Evolutionary conservation across 1,284 basidiomycete genomes (phyloP), one percentile per base, ranked within the genome.

Genomic region (Tylopilus sp.): DNA sequence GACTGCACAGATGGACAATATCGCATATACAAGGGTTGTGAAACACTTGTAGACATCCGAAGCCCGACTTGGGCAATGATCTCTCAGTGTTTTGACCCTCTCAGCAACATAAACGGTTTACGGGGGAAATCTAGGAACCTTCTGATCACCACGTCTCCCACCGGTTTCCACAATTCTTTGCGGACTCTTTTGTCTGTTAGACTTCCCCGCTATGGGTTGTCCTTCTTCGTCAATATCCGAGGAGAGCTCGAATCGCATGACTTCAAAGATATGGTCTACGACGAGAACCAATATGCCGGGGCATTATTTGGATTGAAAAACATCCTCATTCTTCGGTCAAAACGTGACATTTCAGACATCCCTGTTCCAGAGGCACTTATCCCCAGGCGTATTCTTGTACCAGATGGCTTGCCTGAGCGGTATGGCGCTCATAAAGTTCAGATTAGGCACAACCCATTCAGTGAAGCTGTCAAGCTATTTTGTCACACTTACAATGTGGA

Each of bases 401-500:
- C 38, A 49, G 19, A 16, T 38, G 54, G 36, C 15, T 7, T 39
- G n/a, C 19, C 15, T 6, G 16, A 13, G 24, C 33, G 22, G 22
- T 38, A 29, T 33, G n/a, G 22, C 39, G 16, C 10, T 38, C 13
- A 55, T 55, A 6, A 36, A 6, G 33, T 36, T 6, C 33, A 36
- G 10, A 10, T 36, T n/a, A n/a, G n/a, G n/a, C n/a, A n/a, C 33
- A 10, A 36, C 6, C 33, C 33, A 6, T 6, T 6, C 33, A 10
- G 10, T 36, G 6, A 36, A 6, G 33, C 10, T 6, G n/a, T n/a
- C n/a, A n/a, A 24, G 7, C 33, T 24, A 13, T 24, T 55, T 19
- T 9, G 7, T 64, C 70, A 78, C 59, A 73, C 75, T 26, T 86
- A 85, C 62, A 66, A 72, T 0, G 70, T 86, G 58, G 81, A 87